Evolutionary conservation across 176 grass and related monocot genomes (phyloP).

Genomic region (Eragrostis curvula): DNA sequence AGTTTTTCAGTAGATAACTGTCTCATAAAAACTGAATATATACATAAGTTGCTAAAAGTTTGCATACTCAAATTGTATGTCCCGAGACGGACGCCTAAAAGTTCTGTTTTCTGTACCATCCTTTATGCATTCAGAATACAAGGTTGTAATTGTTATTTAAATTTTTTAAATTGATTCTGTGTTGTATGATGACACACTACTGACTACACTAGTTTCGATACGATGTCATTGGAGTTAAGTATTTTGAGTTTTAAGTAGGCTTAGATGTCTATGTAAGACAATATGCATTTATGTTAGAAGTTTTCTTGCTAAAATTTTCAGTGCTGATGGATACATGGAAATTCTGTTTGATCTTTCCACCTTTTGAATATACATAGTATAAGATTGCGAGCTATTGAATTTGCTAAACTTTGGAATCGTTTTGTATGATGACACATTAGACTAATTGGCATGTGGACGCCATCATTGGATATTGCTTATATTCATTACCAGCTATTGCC

Average conservation of each 20-base stretch:
- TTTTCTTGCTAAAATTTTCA: conserved; percentile 5
- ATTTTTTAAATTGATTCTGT: conserved; percentile 18
- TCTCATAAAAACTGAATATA: not conserved
- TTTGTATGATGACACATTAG: not conserved
- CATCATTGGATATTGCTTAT: not conserved
- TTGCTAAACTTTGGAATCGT: conserved; percentile 23
- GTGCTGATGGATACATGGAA: not conserved
- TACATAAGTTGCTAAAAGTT: not conserved
- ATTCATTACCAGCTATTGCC: not conserved
- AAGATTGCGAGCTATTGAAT: conserved; percentile 4
- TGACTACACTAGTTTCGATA: conserved; percentile 16
- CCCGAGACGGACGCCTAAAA: not conserved
- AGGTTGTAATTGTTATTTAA: not conserved
- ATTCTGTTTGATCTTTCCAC: not conserved
- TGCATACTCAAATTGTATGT: conserved; percentile 11
- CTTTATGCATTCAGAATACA: conserved; percentile 5
- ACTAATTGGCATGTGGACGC: conserved; percentile 2
- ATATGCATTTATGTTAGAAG: not conserved
- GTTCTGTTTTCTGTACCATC: not conserved
- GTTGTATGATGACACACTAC: not conserved
- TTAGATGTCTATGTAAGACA: not conserved
- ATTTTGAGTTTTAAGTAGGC: not conserved
- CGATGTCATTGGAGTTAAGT: not conserved
- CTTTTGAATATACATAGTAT: not conserved
- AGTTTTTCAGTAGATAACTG: not conserved